A percentile compares a stretch with the other conserved stretches of the same genome.
Conservation (phyloP, 495 filamentous ascomycete genomes). For the Beverwykella pulmonaria region DNA sequence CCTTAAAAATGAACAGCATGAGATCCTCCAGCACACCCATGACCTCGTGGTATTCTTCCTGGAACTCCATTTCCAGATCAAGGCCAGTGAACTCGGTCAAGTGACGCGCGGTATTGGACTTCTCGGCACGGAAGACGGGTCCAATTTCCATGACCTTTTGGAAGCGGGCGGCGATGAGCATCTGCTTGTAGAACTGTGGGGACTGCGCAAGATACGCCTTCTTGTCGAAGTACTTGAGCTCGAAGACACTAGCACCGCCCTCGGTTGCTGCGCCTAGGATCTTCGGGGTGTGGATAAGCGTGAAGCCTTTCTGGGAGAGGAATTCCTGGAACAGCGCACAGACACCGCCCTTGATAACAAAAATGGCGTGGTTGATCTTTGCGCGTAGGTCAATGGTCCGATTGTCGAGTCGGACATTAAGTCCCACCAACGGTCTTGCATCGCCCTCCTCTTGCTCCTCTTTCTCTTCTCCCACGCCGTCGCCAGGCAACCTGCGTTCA, state of each 20-base stretch:
- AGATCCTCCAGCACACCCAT: constrained; percentile 49
- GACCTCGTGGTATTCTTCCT: constrained; percentile 54
- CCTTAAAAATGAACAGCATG: constrained; percentile 53
- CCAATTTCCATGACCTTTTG: constrained; percentile 51
- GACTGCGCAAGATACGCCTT: constrained; percentile 50
- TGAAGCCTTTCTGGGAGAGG: constrained; percentile 44
- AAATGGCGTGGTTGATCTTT: constrained; percentile 51
- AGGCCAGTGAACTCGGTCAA: constrained; percentile 53
- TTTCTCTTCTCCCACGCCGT: constrained; percentile 42
- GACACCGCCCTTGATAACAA: constrained; percentile 50
- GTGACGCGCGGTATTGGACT: constrained; percentile 52
- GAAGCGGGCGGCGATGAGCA: constrained; percentile 49
- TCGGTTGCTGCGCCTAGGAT: constrained; percentile 49
- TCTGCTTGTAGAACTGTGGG: constrained; percentile 54
- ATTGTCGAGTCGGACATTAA: constrained; percentile 51
- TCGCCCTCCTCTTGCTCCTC: constrained; percentile 37
- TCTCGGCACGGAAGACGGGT: constrained; percentile 53
- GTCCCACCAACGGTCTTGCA: constrained; percentile 46
- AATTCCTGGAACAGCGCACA: constrained; percentile 48
- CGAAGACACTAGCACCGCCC: constrained; percentile 52
- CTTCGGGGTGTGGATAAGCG: constrained; percentile 46
- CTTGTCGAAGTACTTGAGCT: constrained; percentile 49
- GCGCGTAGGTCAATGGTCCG: constrained; percentile 49
- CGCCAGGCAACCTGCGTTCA: constrained; percentile 46
- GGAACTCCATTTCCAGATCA: constrained; percentile 53